Evolutionary conservation across 2,329 filamentous ascomycete species (phyloP).

Genomic region (Gremmenia infestans): DNA sequence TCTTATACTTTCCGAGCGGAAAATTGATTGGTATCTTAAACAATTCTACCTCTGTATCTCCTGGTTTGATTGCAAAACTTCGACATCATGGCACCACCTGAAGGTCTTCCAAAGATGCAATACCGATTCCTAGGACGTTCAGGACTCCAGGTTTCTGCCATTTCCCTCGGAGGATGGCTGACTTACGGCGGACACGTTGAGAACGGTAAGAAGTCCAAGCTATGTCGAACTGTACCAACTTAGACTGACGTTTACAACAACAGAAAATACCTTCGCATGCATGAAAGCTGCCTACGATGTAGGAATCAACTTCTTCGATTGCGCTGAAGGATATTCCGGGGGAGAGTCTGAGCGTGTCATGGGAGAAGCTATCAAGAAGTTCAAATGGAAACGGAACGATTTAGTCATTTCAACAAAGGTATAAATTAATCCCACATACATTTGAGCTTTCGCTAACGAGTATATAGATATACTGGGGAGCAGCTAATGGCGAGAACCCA

Average conservation of each 20-base stretch:
- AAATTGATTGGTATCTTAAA: not conserved
- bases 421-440: not conserved
- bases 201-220: constrained; percentile 42
- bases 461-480: constrained; percentile 58
- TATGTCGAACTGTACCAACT: not conserved
- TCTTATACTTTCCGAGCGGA: not conserved
- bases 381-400: constrained; percentile 52
- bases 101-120: constrained; percentile 52
- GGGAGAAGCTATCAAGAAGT: constrained; percentile 52
- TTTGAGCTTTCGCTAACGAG: constrained; percentile 1
- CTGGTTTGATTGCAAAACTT: not conserved
- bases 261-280: constrained; percentile 54
- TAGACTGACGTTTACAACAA: constrained; percentile 4
- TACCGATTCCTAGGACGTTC: constrained; percentile 68
- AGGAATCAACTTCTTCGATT: constrained; percentile 55
- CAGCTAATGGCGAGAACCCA: constrained; percentile 35
- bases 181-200: constrained; percentile 72
- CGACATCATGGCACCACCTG: constrained; percentile 31
- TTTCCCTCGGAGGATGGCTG: constrained; percentile 67
- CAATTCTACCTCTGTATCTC: not conserved
- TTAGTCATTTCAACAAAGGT: constrained; percentile 53
- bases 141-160: constrained; percentile 68
- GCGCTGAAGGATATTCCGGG: constrained; percentile 48
- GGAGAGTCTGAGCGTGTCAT: constrained; percentile 51
- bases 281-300: constrained; percentile 56